Base-by-base conservation (phyloP, 1,284 basidiomycete species). In the Sphagnurus paluster region DNA sequence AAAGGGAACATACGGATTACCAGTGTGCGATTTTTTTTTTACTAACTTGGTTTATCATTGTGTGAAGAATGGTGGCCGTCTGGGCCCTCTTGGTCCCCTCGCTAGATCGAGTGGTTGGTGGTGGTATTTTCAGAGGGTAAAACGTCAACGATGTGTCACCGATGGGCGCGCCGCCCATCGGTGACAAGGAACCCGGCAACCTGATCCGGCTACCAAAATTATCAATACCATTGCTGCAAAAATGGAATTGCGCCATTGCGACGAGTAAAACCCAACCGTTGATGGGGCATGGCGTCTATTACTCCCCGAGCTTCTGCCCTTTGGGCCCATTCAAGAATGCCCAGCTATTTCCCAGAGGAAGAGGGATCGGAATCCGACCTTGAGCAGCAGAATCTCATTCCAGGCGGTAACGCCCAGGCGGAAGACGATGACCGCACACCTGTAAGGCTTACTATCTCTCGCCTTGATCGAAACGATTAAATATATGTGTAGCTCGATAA, bases 381-480 rank as follows among this genome's bases (percentile, higher is more conserved):
- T 16, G 71, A 75, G 42, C 69, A 71, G 36, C 68, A 72, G 58
- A 42, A 62, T 48, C 44, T 67, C 47, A 53, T 67, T 11, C 46
- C 47, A n/a, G 54, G 48, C n/a, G n/a, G n/a, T n/a, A n/a, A n/a
- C 13, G 59, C 57, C 13, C 66, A 64, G 8, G 64, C 60, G 25
- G 37, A 47, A 16, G 58, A 67, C 41, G 84, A 87, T 59, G 69
- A 67, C 20, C 72, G 85, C 48, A 87, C 87, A 8, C 84, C 85
- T 21, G 72, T 72, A 56, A 42, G 65, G n/a, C 48, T 33, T 23
- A 29, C 13, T 17, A 20, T 34, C 4, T 16, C 16, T 20, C 19
- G 11, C 2, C 20, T 29, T 11, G 10, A 39, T 13, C 6, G 13
- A 16, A 20, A 2, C 11, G 28, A 29, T 36, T 19, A 25, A 44